A percentile compares a stretch with the other conserved stretches of the same genome.
These are phyloP conservation scores for Rhynchospora tenuis DNA, from an alignment of 176 grass and related monocot genomes.

Conservation along the genomic window DNA sequence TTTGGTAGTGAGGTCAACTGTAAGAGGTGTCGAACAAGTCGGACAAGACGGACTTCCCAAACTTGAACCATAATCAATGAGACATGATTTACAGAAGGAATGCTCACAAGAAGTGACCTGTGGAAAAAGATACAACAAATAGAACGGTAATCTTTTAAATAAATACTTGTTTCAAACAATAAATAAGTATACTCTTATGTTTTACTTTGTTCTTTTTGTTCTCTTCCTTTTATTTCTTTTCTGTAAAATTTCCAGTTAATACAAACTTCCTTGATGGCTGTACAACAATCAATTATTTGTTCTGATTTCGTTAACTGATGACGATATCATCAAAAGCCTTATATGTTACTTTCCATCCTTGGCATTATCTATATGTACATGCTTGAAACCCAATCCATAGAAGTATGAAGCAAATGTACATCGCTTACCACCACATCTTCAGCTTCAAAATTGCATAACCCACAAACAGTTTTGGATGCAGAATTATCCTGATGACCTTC, in stretches of 20 bases:
- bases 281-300: background rate
- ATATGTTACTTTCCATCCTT: background rate
- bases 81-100: constrained; percentile 82
- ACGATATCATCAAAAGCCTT: background rate
- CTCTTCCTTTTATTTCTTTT: background rate
- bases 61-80: constrained; percentile 68
- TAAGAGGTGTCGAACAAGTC: constrained; percentile 72
- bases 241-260: background rate
- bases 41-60: constrained; percentile 64
- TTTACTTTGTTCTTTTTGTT: background rate
- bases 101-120: constrained; percentile 90
- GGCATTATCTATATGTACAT: background rate
- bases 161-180: background rate
- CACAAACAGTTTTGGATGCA: constrained; percentile 41
- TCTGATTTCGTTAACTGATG: background rate
- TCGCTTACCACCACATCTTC: constrained; percentile 73
- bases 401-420: background rate
- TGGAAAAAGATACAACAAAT: background rate
- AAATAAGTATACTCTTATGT: background rate
- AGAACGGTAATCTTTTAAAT: background rate
- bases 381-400: background rate
- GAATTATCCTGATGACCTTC: constrained; percentile 32
- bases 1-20: constrained; percentile 59
- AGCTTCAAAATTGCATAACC: constrained; percentile 55
- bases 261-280: no score